Percentiles rank a stretch among this genome's conserved stretches.
Conservation (phyloP, 1,284 basidiomycete species). For the Anthracocystis setariae region DNA sequence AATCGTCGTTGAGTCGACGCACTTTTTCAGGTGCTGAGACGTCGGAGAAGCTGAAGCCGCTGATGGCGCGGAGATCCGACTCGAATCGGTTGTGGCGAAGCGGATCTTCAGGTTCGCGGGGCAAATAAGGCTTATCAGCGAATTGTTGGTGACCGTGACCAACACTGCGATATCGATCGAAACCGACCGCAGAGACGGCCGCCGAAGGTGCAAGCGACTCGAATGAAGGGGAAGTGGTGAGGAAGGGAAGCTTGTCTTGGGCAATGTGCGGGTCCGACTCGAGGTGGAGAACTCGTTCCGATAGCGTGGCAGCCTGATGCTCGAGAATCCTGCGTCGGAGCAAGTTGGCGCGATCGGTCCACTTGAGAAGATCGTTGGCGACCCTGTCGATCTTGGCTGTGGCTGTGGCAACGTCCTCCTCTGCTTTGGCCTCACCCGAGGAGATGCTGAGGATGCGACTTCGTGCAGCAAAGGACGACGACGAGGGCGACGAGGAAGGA, state of each 20-base stretch:
- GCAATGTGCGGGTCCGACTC: slow-evolving; percentile 41
- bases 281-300: slow-evolving; percentile 44
- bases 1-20: slow-evolving; percentile 28
- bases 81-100: slow-evolving; percentile 43
- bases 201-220: slow-evolving; percentile 44
- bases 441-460: slow-evolving; percentile 40
- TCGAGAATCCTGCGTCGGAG: slow-evolving; percentile 50
- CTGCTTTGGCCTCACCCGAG: slow-evolving; percentile 49
- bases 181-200: slow-evolving; percentile 35
- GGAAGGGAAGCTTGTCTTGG: slow-evolving; percentile 37
- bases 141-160: slow-evolving; percentile 17
- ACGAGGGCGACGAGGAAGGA: slow-evolving; percentile 8
- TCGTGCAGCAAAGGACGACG: slow-evolving; percentile 25
- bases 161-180: slow-evolving; percentile 16
- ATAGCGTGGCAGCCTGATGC: slow-evolving; percentile 55
- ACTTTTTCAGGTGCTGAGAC: slow-evolving; percentile 38
- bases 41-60: slow-evolving; percentile 47
- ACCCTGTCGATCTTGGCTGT: slow-evolving; percentile 54
- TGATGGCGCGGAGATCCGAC: slow-evolving; percentile 42
- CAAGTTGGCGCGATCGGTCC: slow-evolving; percentile 36
- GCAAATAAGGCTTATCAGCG: slow-evolving; percentile 33
- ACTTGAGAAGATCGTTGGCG: slow-evolving; percentile 47
- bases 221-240: slow-evolving; percentile 37
- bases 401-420: slow-evolving; percentile 43
- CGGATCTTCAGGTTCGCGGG: slow-evolving; percentile 19